phyloP scores from a whole-genome alignment of 768 basidiomycete species.

The Suillus placidus region DNA sequence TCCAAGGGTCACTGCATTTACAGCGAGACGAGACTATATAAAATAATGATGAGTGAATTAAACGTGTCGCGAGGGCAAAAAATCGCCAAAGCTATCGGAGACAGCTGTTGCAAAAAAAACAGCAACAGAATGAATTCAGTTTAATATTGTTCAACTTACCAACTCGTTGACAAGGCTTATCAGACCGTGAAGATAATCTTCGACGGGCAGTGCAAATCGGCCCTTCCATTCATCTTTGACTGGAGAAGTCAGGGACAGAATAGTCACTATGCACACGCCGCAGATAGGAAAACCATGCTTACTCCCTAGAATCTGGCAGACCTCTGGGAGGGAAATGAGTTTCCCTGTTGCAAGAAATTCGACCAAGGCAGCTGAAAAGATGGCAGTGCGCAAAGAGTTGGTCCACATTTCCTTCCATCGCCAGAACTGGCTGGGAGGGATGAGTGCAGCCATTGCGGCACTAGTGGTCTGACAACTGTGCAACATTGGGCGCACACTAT shows the following conservation, averaged over 20 bases:
- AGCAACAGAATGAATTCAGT: neutral
- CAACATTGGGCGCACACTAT: constrained; percentile 57
- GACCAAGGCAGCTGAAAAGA: constrained; percentile 67
- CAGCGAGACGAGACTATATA: constrained; percentile 70
- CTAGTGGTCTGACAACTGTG: constrained; percentile 54
- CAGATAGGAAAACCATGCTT: constrained; percentile 32
- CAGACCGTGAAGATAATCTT: constrained; percentile 83
- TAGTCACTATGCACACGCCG: neutral
- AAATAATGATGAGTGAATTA: constrained; percentile 13
- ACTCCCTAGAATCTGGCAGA: constrained; percentile 68
- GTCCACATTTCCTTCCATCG: constrained; percentile 86
- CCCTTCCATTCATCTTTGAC: constrained; percentile 74
- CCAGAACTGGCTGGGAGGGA: constrained; percentile 80
- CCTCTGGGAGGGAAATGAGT: constrained; percentile 58
- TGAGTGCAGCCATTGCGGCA: constrained; percentile 53
- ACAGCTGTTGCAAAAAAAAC: neutral
- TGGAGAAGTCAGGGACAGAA: constrained; percentile 29
- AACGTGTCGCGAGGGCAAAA: neutral
- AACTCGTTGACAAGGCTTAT: constrained; percentile 81
- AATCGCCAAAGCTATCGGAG: neutral
- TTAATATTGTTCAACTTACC: constrained; percentile 42
- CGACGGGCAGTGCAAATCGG: constrained; percentile 61
- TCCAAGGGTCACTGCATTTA: constrained; percentile 82
- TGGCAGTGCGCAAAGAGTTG: constrained; percentile 63
- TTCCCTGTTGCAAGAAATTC: constrained; percentile 63